Evolutionary conservation across 1,139 yeast genomes (phyloP), one percentile per base, ranked within the genome.

Genomic region (Hemisphaericaspora subhashii): DNA sequence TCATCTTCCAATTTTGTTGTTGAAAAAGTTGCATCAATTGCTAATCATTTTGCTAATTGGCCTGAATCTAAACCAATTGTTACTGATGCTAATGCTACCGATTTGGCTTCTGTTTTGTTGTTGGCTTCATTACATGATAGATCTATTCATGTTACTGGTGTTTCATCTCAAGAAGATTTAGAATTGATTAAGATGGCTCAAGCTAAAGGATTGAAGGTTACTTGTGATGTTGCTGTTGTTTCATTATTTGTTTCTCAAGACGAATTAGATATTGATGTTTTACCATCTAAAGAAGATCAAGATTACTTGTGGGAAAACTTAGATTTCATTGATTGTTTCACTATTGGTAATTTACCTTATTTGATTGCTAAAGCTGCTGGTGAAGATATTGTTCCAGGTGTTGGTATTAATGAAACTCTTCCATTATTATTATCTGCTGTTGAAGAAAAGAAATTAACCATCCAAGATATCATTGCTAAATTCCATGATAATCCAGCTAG

Each of bases 81-180:
- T 50, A 88, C 96, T 35, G 97, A 92, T 65, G 97, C 98, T 35
- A 83, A 81, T 61, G 82, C 94, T 21, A 86, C 97, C 33, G 94
- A 88, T 57, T 74, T 92, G 56, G 98, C 98, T 15, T 86, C 96
- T 5, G 85, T 90, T 38, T 71, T 92, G 59, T 76, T 92, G 58
- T 73, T 92, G 66, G 96, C 98, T 38, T 86, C 96, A 30, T 78
- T 92, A 58, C 90, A 87, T 72, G 78, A 72, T 66, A 78, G 96
- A 57, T 74, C 90, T 34, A 85, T 92, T 48, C 98, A 92, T 64
- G 82, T 92, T 51, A 87, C 96, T 42, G 89, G 86, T 51, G 92
- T 92, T 40, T 79, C 86, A 37, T 76, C 85, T 43, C 79, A 77
- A 59, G 89, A 86, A 52, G 98, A 92, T 61, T 75, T 92, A 58